These are phyloP conservation scores for Aspergillus sp. DNA, from an alignment of 2,329 filamentous ascomycete genomes.

Conservation along the genomic window DNA sequence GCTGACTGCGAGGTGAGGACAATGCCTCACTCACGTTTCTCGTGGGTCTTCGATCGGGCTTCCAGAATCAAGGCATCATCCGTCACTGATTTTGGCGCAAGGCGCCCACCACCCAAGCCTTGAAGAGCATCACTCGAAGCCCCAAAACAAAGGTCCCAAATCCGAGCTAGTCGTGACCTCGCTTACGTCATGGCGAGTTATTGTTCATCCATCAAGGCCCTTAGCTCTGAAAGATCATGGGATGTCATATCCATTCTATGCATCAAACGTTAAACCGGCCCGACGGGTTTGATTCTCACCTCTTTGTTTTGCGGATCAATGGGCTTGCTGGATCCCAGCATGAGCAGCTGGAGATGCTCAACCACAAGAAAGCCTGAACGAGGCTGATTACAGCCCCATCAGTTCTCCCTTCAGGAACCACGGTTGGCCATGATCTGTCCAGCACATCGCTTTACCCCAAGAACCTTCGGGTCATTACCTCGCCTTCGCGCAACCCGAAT, in stretches of 20 bases:
- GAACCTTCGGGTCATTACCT: not conserved
- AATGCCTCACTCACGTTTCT: not conserved
- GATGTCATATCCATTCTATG: not conserved
- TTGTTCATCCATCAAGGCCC: not conserved
- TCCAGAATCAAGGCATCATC: not conserved
- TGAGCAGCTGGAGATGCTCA: not conserved
- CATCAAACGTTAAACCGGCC: not conserved
- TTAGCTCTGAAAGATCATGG: not conserved
- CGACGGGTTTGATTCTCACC: not conserved
- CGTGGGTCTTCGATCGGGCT: not conserved
- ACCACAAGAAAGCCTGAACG: not conserved
- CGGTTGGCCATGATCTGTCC: not conserved
- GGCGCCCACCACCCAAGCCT: not conserved
- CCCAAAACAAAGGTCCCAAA: not conserved
- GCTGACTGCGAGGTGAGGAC: not conserved
- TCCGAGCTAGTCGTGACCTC: not conserved
- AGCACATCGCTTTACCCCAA: not conserved
- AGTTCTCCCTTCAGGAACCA: not conserved
- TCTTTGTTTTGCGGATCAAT: not conserved
- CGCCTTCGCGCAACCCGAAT: not conserved
- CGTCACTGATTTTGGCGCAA: not conserved
- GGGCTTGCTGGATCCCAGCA: not conserved
- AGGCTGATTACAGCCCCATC: conserved; percentile 4
- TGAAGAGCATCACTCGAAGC: not conserved
- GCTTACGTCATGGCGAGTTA: not conserved